phyloP scores from a whole-genome alignment of 2,329 filamentous ascomycete genomes.

The Talaromyces sp. region DNA sequence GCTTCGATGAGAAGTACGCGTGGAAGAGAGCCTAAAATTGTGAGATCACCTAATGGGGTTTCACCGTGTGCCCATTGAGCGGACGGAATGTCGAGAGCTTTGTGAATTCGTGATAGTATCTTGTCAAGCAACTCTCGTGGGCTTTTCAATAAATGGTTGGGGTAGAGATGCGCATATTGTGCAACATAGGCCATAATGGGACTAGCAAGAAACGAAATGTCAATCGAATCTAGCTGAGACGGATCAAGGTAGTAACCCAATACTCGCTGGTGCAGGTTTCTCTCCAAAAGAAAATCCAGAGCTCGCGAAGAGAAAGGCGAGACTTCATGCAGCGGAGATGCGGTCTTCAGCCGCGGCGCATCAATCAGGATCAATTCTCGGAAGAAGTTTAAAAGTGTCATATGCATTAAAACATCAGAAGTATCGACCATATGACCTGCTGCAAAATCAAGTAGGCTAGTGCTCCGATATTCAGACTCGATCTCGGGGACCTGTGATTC shows the following conservation, averaged over 20 bases:
- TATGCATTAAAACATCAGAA: slow-evolving; percentile 59
- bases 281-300: slow-evolving; percentile 52
- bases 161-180: slow-evolving; percentile 54
- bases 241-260: slow-evolving; percentile 53
- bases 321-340: slow-evolving; percentile 30
- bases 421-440: slow-evolving; percentile 55
- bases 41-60: slow-evolving; percentile 55
- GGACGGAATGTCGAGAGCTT: slow-evolving; percentile 45
- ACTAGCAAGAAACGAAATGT: slow-evolving; percentile 53
- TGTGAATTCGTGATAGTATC: slow-evolving; percentile 48
- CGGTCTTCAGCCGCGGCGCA: slow-evolving; percentile 34
- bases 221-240: slow-evolving; percentile 48
- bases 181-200: slow-evolving; percentile 57
- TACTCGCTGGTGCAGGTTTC: slow-evolving; percentile 51
- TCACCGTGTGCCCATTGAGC: slow-evolving; percentile 52
- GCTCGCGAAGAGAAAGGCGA: slow-evolving; percentile 41
- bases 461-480: slow-evolving; percentile 43
- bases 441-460: slow-evolving; percentile 54
- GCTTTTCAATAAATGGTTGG: slow-evolving; percentile 52
- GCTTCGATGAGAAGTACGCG: slow-evolving; percentile 51
- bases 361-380: slow-evolving; percentile 50
- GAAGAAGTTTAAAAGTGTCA: slow-evolving; percentile 58
- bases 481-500: slow-evolving; percentile 52
- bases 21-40: slow-evolving; percentile 57
- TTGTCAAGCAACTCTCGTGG: slow-evolving; percentile 39